These are phyloP conservation scores for Podospora conica DNA, from an alignment of 495 filamentous ascomycete species.

Conservation along the genomic window DNA sequence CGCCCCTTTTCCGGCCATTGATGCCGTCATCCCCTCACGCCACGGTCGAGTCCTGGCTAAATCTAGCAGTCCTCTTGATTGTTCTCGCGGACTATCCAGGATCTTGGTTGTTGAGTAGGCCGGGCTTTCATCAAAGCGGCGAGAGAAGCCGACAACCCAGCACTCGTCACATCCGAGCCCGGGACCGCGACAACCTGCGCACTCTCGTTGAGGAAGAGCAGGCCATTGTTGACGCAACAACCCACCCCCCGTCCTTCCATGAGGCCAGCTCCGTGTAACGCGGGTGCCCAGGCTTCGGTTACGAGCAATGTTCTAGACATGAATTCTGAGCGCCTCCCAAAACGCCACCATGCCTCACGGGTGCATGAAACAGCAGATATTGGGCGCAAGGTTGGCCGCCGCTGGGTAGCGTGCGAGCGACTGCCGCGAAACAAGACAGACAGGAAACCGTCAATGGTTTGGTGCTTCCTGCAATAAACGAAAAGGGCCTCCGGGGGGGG, in stretches of 20 bases:
- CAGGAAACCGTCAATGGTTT: conserved; percentile 7
- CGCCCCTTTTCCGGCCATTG: background rate
- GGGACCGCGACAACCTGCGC: background rate
- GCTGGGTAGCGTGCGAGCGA: background rate
- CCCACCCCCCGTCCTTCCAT: conserved; percentile 8
- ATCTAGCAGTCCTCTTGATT: conserved; percentile 6
- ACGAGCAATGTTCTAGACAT: background rate
- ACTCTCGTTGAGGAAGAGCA: background rate
- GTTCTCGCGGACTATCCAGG: background rate
- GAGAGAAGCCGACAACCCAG: background rate
- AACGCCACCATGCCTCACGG: conserved; percentile 5
- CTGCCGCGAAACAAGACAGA: conserved; percentile 5
- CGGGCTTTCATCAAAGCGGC: background rate
- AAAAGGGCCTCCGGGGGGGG: background rate
- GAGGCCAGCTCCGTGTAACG: conserved; percentile 3
- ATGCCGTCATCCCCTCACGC: background rate
- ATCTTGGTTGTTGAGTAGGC: background rate
- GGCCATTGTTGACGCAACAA: conserved; percentile 2
- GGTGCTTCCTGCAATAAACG: conserved; percentile 3
- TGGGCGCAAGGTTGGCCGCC: background rate
- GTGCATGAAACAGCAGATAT: conserved; percentile 7
- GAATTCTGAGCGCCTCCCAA: background rate
- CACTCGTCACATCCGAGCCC: background rate
- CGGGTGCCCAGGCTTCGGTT: background rate
- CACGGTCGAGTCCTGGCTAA: conserved; percentile 3